These are phyloP conservation scores for Alternaria arbusti DNA, from an alignment of 2,329 filamentous ascomycete genomes.

Conservation along the genomic window DNA sequence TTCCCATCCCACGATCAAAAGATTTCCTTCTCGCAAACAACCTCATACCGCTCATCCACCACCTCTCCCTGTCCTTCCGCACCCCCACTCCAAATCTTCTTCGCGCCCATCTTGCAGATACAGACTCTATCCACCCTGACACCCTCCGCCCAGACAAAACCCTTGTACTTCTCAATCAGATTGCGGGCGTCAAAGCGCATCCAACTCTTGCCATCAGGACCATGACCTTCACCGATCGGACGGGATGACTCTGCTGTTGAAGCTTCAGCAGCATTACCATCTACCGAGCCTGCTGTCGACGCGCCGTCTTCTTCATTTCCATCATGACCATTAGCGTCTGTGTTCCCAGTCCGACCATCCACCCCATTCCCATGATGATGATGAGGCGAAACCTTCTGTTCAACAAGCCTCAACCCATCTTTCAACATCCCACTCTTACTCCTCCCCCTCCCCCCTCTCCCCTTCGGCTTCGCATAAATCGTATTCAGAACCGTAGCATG, in stretches of 20 bases:
- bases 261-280: neutral
- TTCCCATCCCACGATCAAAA: constrained; percentile 3
- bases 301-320: constrained; percentile 2
- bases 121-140: constrained; percentile 73
- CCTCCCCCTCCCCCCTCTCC: constrained; percentile 37
- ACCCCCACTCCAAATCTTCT: constrained; percentile 58
- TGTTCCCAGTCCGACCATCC: neutral
- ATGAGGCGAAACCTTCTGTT: constrained; percentile 2
- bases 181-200: constrained; percentile 51
- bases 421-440: constrained; percentile 11
- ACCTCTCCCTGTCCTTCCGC: constrained; percentile 53
- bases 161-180: constrained; percentile 62
- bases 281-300: constrained; percentile 4
- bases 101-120: constrained; percentile 88
- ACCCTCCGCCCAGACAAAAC: constrained; percentile 73
- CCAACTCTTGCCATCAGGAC: constrained; percentile 32
- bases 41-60: constrained; percentile 60
- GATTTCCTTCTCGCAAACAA: constrained; percentile 50
- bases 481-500: constrained; percentile 91
- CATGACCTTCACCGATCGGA: constrained; percentile 7
- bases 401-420: neutral
- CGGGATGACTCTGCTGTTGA: neutral
- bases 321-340: fast-evolving
- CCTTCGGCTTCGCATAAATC: constrained; percentile 68
- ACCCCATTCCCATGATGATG: neutral